phyloP scores from a whole-genome alignment of 2,329 filamentous ascomycete species.

The Cladosporium sp. region DNA sequence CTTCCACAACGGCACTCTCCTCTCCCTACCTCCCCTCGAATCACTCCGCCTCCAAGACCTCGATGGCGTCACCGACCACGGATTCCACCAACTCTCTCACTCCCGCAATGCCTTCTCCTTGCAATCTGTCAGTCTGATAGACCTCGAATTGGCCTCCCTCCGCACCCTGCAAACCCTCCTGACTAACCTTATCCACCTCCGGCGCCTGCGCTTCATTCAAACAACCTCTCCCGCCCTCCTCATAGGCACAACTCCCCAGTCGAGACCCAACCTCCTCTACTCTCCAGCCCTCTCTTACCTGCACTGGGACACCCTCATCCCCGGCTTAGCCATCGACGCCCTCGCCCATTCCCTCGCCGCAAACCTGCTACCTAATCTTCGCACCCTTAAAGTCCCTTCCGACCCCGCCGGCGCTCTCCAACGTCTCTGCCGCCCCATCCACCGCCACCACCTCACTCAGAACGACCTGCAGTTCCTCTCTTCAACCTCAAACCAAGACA shows the following conservation, averaged over 20 bases:
- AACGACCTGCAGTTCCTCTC: slow-evolving; percentile 34
- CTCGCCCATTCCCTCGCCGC: slow-evolving; percentile 60
- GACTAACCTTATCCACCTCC: slow-evolving; percentile 42
- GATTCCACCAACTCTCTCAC: slow-evolving; percentile 47
- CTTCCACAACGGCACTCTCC: slow-evolving; percentile 53
- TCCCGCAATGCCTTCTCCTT: slow-evolving; percentile 44
- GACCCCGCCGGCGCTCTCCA: slow-evolving; percentile 69
- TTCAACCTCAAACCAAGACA: slow-evolving; percentile 8
- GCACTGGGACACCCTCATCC: slow-evolving; percentile 59
- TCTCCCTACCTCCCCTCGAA: slow-evolving; percentile 48
- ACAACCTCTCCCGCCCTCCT: slow-evolving; percentile 45
- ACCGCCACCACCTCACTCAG: slow-evolving; percentile 49
- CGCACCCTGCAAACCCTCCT: slow-evolving; percentile 51
- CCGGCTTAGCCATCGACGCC: slow-evolving; percentile 55
- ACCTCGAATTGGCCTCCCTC: slow-evolving; percentile 51
- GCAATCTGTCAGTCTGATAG: slow-evolving; percentile 47
- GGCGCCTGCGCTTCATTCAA: slow-evolving; percentile 51
- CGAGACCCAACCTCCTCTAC: slow-evolving; percentile 34
- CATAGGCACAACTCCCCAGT: slow-evolving; percentile 37
- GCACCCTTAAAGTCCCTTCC: slow-evolving; percentile 58
- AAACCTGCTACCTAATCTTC: slow-evolving; percentile 60
- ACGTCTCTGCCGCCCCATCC: slow-evolving; percentile 60
- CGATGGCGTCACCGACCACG: slow-evolving; percentile 52
- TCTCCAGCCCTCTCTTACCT: slow-evolving; percentile 48
- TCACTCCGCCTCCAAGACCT: slow-evolving; percentile 55